Percentiles rank a stretch among this genome's conserved stretches.
Conservation (phyloP, 164 flowering plant genomes). For the Tinospora cordifolia region DNA sequence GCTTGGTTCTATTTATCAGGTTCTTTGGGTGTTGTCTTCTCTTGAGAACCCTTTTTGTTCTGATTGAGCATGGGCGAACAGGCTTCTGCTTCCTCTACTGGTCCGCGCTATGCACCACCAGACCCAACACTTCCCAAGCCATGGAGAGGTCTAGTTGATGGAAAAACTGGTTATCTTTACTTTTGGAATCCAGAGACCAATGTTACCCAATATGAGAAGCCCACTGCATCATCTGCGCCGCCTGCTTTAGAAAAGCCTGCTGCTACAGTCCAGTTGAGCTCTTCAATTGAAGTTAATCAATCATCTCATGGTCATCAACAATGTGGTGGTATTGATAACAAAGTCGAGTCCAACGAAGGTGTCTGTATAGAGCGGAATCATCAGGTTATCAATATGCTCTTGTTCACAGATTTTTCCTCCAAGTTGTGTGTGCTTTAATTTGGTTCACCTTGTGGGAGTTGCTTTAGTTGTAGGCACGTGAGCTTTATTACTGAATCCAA, state of each 20-base stretch:
- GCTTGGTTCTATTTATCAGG: not conserved
- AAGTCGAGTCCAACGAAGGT: conserved; percentile 22
- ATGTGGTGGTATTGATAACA: conserved; percentile 21
- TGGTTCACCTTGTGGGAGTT: not conserved
- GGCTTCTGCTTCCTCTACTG: conserved; percentile 28
- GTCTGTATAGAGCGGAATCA: conserved; percentile 19
- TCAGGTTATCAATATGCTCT: conserved; percentile 30
- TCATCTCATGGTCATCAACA: conserved; percentile 30
- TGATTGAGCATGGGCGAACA: not conserved
- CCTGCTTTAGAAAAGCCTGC: conserved; percentile 22
- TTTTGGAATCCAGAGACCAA: conserved; percentile 95
- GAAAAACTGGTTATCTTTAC: conserved; percentile 75
- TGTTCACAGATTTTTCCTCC: not conserved
- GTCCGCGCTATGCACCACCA: conserved; percentile 70
- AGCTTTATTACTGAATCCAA: too few species aligned
- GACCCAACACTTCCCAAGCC: conserved; percentile 94
- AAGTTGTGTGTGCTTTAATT: not conserved
- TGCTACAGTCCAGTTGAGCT: conserved; percentile 28
- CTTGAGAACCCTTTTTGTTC: not conserved
- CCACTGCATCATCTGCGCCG: conserved; percentile 23
- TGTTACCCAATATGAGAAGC: conserved; percentile 90
- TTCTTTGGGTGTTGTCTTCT: not conserved
- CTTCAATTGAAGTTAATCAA: conserved; percentile 46
- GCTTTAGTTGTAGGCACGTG: too few species aligned
- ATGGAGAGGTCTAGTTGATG: conserved; percentile 90